phyloP scores from a whole-genome alignment of 495 filamentous ascomycete species.

The Neurospora hispaniola region DNA sequence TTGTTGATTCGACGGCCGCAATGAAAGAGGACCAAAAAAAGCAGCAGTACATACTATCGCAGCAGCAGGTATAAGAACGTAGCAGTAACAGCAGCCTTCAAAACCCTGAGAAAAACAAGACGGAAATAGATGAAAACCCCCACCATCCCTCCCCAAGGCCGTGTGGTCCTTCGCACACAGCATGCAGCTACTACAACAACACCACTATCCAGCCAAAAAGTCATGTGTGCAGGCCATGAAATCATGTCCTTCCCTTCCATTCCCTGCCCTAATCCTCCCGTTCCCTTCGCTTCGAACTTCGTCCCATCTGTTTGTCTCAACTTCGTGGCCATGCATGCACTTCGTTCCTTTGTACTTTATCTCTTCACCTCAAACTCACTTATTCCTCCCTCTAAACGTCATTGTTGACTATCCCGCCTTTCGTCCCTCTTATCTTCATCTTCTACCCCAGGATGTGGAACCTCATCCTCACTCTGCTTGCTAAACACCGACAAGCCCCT shows the following conservation, averaged over 20 bases:
- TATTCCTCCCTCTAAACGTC: not conserved
- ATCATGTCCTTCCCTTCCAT: not conserved
- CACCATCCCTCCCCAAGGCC: not conserved
- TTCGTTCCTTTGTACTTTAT: not conserved
- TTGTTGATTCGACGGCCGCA: not conserved
- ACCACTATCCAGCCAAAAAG: not conserved
- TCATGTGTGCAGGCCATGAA: not conserved
- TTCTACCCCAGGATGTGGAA: not conserved
- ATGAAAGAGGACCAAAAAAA: not conserved
- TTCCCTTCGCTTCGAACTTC: not conserved
- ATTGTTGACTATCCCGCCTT: not conserved
- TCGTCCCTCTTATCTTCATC: not conserved
- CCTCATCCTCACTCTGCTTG: slow-evolving; percentile 19
- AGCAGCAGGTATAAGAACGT: not conserved
- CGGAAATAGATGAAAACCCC: not conserved
- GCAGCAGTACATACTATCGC: not conserved
- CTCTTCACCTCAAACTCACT: not conserved
- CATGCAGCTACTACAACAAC: not conserved
- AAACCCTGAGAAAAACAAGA: not conserved
- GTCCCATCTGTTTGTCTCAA: not conserved
- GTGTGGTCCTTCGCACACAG: not conserved
- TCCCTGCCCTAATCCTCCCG: not conserved
- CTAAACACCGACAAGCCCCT: slow-evolving; percentile 28
- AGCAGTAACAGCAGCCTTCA: not conserved
- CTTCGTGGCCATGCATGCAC: not conserved